phyloP scores from a whole-genome alignment of 176 grass and related monocot genomes.

The Triticum turgidum region DNA sequence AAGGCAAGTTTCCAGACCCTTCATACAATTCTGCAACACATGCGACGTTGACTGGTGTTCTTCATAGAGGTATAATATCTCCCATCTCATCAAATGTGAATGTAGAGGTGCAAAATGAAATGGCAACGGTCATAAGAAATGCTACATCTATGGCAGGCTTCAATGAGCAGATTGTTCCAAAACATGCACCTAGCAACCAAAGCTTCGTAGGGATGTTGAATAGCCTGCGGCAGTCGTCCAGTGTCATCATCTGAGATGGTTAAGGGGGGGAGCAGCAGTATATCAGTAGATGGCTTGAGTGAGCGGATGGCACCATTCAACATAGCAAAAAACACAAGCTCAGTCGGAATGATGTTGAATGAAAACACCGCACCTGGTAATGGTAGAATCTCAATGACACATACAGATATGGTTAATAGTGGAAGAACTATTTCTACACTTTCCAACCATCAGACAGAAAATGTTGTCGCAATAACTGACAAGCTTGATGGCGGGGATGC shows the following conservation, averaged over 20 bases:
- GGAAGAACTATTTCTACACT: conserved; percentile 18
- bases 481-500: background rate
- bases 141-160: background rate
- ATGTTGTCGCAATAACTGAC: background rate
- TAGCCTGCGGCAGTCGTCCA: no score
- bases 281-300: background rate
- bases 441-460: background rate
- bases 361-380: background rate
- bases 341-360: background rate
- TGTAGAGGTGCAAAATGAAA: background rate
- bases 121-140: background rate
- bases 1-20: background rate
- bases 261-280: background rate
- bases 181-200: background rate
- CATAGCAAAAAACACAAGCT: conserved; percentile 6
- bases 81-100: background rate
- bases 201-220: background rate
- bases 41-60: no score
- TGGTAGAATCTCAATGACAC: conserved; percentile 10
- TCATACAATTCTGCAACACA: background rate
- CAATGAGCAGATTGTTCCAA: background rate
- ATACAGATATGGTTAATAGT: background rate
- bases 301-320: conserved; percentile 2
- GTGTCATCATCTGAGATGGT: no score
- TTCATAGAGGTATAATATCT: background rate